These are phyloP conservation scores for Suillus placidus DNA, from an alignment of 768 basidiomycete species.

Conservation along the genomic window DNA sequence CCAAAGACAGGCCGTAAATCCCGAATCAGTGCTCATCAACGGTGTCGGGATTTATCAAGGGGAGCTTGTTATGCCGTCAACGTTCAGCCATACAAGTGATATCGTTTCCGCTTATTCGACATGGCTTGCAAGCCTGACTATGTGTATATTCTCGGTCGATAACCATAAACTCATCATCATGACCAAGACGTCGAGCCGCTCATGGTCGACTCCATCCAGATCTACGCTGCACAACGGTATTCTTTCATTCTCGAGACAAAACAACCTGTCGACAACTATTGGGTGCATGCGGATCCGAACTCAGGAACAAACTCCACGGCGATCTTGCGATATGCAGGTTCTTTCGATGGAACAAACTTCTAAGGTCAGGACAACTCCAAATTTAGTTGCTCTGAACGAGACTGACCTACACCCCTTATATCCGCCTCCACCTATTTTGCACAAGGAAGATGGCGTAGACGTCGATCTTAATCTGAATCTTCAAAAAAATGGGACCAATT, in stretches of 20 bases:
- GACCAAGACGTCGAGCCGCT: constrained; percentile 41
- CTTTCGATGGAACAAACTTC: constrained; percentile 37
- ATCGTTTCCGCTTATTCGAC: constrained; percentile 40
- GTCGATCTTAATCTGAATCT: constrained; percentile 38
- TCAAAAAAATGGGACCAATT: constrained; percentile 30
- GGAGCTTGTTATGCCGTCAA: constrained; percentile 37
- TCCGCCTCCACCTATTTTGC: not conserved
- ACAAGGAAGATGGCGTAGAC: constrained; percentile 21
- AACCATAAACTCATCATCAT: constrained; percentile 49
- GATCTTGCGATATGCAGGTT: constrained; percentile 47
- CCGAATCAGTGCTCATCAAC: constrained; percentile 33
- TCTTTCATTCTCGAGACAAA: constrained; percentile 45
- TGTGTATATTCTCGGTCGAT: constrained; percentile 44
- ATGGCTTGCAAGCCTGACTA: constrained; percentile 49
- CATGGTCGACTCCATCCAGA: constrained; percentile 42
- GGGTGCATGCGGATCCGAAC: constrained; percentile 43
- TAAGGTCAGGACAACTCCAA: constrained; percentile 13
- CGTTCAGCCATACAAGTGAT: constrained; percentile 36
- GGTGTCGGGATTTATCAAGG: constrained; percentile 40
- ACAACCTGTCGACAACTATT: constrained; percentile 42
- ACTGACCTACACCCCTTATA: too few relatives aligned
- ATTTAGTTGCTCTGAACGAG: too few relatives aligned
- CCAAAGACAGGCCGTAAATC: too few relatives aligned
- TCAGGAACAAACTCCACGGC: constrained; percentile 42
- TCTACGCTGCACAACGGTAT: constrained; percentile 57